These are phyloP conservation scores for Aspergillus pseudoterreus DNA, from an alignment of 2,329 filamentous ascomycete genomes.

Conservation along the genomic window DNA sequence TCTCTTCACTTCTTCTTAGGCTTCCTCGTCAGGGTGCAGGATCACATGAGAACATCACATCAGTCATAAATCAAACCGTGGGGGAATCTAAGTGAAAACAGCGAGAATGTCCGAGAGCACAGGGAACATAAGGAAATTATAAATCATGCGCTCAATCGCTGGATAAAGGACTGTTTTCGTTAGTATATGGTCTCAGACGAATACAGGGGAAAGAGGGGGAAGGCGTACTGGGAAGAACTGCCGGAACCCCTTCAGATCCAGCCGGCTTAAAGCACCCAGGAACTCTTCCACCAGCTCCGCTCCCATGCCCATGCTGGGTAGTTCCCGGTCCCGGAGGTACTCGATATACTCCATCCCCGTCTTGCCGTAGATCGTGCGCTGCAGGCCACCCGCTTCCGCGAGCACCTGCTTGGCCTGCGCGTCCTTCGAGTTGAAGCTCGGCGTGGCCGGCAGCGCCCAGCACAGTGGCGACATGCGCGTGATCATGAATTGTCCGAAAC, in stretches of 20 bases:
- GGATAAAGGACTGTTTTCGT: constrained; percentile 37
- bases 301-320: constrained; percentile 48
- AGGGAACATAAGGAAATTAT: constrained; percentile 11
- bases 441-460: constrained; percentile 81
- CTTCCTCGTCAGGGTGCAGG: too few relatives aligned
- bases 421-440: constrained; percentile 77
- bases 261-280: constrained; percentile 40
- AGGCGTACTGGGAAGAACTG: constrained; percentile 45
- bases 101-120: constrained; percentile 8
- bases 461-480: constrained; percentile 82
- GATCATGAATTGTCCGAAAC: constrained; percentile 89
- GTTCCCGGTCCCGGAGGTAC: constrained; percentile 43
- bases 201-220: too few relatives aligned
- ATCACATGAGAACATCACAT: constrained; percentile 17
- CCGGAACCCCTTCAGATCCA: constrained; percentile 46
- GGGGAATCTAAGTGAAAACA: constrained; percentile 23
- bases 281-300: constrained; percentile 45
- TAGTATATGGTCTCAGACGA: constrained; percentile 5
- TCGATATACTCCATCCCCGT: constrained; percentile 75
- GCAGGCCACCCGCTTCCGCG: constrained; percentile 78
- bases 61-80: constrained; percentile 26
- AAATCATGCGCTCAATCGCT: constrained; percentile 43
- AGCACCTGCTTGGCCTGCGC: constrained; percentile 86
- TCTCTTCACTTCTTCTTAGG: background rate
- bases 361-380: constrained; percentile 87